phyloP scores from a whole-genome alignment of 176 grass and related monocot species.

The Triticum turgidum region DNA sequence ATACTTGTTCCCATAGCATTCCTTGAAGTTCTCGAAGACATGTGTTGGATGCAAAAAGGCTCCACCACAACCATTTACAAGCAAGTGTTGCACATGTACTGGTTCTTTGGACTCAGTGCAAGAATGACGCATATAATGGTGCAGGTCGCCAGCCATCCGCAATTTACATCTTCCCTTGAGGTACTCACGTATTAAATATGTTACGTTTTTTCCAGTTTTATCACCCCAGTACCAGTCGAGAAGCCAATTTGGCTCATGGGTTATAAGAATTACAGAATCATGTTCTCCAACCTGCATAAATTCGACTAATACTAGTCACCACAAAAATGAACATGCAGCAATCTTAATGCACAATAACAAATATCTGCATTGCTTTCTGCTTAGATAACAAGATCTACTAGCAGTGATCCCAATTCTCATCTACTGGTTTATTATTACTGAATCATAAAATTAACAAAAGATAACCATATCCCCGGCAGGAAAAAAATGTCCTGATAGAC shows the following conservation, averaged over 20 bases:
- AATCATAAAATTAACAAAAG: conserved; percentile 14
- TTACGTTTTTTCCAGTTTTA: conserved; percentile 67
- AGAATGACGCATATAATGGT: conserved; percentile 99
- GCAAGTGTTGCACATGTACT: conserved; percentile 82
- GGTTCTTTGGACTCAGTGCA: conserved; percentile 43
- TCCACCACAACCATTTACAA: conserved; percentile 97
- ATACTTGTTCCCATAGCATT: conserved; percentile 84
- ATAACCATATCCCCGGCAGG: not conserved
- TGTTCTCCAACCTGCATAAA: conserved; percentile 67
- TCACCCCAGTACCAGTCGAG: conserved; percentile 99
- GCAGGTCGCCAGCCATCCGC: conserved; percentile 93
- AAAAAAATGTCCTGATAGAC: not conserved
- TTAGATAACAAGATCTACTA: conserved; percentile 17
- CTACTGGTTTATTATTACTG: not conserved
- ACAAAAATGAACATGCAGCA: not conserved
- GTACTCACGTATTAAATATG: conserved; percentile 82
- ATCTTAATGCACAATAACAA: not conserved
- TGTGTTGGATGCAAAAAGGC: conserved; percentile 98
- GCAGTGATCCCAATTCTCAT: not conserved
- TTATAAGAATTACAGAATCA: conserved; percentile 90
- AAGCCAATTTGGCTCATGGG: conserved; percentile 97
- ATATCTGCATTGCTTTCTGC: conserved; percentile 12
- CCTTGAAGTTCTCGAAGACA: conserved; percentile 75
- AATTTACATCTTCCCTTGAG: conserved; percentile 87
- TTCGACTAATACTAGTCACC: conserved; percentile 3